Evolutionary conservation across 2,329 filamentous ascomycete genomes (phyloP), one percentile per base, ranked within the genome.

Genomic region (Catunica adiposa): DNA sequence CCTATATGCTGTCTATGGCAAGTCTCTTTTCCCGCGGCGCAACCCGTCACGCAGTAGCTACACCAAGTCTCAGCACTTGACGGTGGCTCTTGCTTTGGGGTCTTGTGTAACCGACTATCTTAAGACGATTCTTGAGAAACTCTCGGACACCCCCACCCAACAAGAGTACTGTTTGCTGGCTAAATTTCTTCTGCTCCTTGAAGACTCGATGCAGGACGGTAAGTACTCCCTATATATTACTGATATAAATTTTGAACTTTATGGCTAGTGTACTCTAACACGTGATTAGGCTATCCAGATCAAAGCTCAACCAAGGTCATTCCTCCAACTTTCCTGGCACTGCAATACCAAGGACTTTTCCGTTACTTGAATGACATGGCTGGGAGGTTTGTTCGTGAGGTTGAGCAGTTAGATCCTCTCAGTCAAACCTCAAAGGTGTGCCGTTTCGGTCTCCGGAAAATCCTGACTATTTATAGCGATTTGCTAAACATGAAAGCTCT

Each of bases 1-100:
- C 0, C 85, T 97, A 62, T 84, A 95, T 64, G 87, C 94, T 63
- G 83, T 82, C 1, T 72, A 97, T 46, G 90, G 90, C 11, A 92
- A 88, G 66, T 79, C 84, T 15, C 72, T 97, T 22, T 74, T 94
- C 3, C 80, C 81, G 46, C 84, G 87, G 58, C 80, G 89, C 52
- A 80, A 67, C 51, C 8, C 20, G 6, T 53, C 57, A 38, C 75
- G 79, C 26, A 89, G 96, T 62, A 63, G 71, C 1, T 83, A 73
- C 61, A 63, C 73, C 56, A 68, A 78, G 60, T 69, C 71, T 54
- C 71, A 75, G 56, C 79, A 83, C 59, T 62, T 77, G 37, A 70
- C 71, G 54, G 70, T 83, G 51, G 76, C 78, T 22, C 74, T 78
- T 59, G 80, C 86, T 23, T 73, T 97, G 61, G 86, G 86, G 2